Conservation (phyloP, 441 rosid genomes). For the Croton laevigatus region DNA sequence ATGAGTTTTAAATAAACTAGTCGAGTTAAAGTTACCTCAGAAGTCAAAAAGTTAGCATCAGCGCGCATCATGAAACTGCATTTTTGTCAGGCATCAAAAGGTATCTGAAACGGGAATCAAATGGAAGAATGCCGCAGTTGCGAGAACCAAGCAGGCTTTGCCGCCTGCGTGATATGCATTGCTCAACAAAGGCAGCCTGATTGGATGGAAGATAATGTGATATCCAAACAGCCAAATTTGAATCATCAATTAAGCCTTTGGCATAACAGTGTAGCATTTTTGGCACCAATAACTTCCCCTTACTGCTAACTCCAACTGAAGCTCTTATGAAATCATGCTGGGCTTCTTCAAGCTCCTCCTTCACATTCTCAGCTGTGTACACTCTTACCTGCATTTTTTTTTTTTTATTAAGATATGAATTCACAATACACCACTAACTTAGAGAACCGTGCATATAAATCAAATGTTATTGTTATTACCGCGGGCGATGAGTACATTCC, state of each 20-base stretch:
- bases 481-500: slow-evolving; percentile 93
- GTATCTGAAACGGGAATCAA: slow-evolving; percentile 78
- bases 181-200: slow-evolving; percentile 80
- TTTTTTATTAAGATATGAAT: slow-evolving; percentile 4
- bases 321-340: slow-evolving; percentile 77
- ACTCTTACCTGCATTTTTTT: slow-evolving; percentile 59
- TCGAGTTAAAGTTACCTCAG: neutral
- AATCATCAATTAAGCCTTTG: slow-evolving; percentile 63
- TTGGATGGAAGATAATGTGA: slow-evolving; percentile 72
- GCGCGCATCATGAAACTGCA: slow-evolving; percentile 21
- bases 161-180: slow-evolving; percentile 65
- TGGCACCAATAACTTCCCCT: slow-evolving; percentile 79
- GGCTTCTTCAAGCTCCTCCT: slow-evolving; percentile 78
- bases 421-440: too few species aligned
- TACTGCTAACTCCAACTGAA: slow-evolving; percentile 77
- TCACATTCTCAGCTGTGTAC: slow-evolving; percentile 60
- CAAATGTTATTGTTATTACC: slow-evolving; percentile 32
- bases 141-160: slow-evolving; percentile 64
- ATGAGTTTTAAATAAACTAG: neutral
- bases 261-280: slow-evolving; percentile 79
- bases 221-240: slow-evolving; percentile 75
- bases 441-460: neutral
- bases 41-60: slow-evolving; percentile 2
- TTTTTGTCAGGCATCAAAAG: slow-evolving; percentile 57
- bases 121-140: slow-evolving; percentile 72